A percentile compares a stretch with the other conserved stretches of the same genome.
Evolutionary conservation across 805 yeast genomes (phyloP).

Genomic region (Saturnispora serradocipensis): DNA sequence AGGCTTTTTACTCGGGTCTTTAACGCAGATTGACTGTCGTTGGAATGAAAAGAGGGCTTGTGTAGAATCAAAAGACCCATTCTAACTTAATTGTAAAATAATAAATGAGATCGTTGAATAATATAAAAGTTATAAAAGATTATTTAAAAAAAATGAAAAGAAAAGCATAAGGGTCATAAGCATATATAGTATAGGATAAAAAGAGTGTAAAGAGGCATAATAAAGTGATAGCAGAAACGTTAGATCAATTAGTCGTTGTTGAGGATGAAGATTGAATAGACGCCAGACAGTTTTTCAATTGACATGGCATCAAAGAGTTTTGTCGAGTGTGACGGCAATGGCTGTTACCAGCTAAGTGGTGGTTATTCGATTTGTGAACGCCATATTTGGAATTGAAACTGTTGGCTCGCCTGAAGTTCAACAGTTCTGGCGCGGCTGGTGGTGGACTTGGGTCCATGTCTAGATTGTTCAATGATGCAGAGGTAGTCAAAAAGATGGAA

Average conservation of each 20-base stretch:
- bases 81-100: no score
- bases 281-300: not conserved
- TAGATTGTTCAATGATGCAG: not conserved
- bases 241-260: not conserved
- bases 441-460: not conserved
- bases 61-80: no score
- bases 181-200: not conserved
- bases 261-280: not conserved
- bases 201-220: not conserved
- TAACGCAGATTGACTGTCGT: no score
- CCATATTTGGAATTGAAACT: not conserved
- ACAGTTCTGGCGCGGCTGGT: not conserved
- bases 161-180: not conserved
- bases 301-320: not conserved
- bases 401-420: not conserved
- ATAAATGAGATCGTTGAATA: not conserved
- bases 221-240: not conserved
- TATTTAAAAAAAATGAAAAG: not conserved
- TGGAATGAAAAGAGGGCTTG: no score
- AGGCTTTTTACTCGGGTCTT: not conserved
- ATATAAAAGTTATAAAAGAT: not conserved
- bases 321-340: not conserved
- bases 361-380: not conserved
- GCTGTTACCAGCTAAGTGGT: not conserved
- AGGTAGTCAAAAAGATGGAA: not conserved